These are phyloP conservation scores for Fraxinus pennsylvanica DNA, from an alignment of 257 asterid species.

Conservation along the genomic window DNA sequence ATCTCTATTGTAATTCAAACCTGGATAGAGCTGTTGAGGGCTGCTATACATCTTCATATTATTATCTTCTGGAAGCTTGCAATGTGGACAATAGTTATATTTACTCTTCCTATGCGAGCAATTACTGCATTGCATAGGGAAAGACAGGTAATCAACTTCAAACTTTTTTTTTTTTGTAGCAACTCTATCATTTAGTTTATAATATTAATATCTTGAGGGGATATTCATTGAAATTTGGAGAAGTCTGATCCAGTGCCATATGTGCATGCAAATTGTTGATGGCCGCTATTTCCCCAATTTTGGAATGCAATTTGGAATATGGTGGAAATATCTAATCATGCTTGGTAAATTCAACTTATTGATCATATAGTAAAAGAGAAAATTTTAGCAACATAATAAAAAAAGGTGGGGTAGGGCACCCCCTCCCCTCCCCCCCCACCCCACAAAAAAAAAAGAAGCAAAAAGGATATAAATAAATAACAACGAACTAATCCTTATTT, in stretches of 20 bases:
- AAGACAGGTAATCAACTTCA: constrained; percentile 42
- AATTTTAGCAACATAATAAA: background rate
- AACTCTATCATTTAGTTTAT: background rate
- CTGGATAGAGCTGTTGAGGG: constrained; percentile 56
- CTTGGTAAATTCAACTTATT: background rate
- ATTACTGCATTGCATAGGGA: constrained; percentile 53
- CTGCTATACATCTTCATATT: constrained; percentile 43
- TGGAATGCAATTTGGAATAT: background rate
- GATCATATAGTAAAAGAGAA: background rate
- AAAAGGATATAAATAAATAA: too few species aligned
- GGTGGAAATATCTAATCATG: background rate
- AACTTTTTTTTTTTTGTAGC: background rate
- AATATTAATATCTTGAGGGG: background rate
- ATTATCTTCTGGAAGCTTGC: constrained; percentile 38
- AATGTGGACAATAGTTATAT: constrained; percentile 38
- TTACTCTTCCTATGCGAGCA: constrained; percentile 58
- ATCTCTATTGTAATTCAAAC: constrained; percentile 39
- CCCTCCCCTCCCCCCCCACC: background rate
- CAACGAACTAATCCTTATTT: background rate
- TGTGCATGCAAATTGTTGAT: background rate
- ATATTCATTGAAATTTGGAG: background rate
- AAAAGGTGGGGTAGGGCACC: background rate
- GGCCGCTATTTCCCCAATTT: background rate
- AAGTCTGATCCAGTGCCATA: background rate
- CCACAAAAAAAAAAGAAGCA: too few species aligned